Evolutionary conservation across 1,284 basidiomycete species (phyloP).

Genomic region (Kwoniella shivajii): DNA sequence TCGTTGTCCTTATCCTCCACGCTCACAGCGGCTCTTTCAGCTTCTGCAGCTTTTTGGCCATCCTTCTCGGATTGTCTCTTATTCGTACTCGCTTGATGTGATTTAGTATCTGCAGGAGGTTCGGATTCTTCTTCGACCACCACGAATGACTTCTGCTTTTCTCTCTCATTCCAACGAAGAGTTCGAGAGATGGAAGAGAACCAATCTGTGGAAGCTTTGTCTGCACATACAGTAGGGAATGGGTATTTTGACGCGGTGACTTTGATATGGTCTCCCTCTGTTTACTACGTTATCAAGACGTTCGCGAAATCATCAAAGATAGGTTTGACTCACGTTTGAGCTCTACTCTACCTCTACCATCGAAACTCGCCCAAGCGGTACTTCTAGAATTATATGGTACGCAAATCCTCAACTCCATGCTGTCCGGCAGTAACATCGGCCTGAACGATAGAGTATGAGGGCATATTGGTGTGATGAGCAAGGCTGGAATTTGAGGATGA

Average conservation of each 20-base stretch:
- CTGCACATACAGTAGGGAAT: slow-evolving; percentile 97
- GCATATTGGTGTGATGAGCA: slow-evolving; percentile 96
- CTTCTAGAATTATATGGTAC: slow-evolving; percentile 98
- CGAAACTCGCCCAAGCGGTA: slow-evolving; percentile 98
- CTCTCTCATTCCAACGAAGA: slow-evolving; percentile 96
- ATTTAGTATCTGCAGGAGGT: slow-evolving; percentile 56
- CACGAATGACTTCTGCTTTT: slow-evolving; percentile 95
- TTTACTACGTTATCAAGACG: no score
- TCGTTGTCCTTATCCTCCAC: slow-evolving; percentile 55
- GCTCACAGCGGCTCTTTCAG: slow-evolving; percentile 57
- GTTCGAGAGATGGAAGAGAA: slow-evolving; percentile 96
- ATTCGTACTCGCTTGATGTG: slow-evolving; percentile 2
- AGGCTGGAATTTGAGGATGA: slow-evolving; percentile 95
- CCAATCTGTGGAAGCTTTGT: slow-evolving; percentile 98
- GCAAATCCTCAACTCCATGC: slow-evolving; percentile 96
- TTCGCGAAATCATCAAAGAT: neutral
- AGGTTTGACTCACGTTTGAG: slow-evolving; percentile 71
- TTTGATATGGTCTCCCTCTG: slow-evolving; percentile 99
- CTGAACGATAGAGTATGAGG: slow-evolving; percentile 98
- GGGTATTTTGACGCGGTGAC: slow-evolving; percentile 97
- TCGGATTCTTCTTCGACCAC: slow-evolving; percentile 81
- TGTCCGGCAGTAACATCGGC: slow-evolving; percentile 97
- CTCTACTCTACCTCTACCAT: slow-evolving; percentile 94
- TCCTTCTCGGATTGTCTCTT: no score
- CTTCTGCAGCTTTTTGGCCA: slow-evolving; percentile 15